Percentiles rank a stretch among this genome's conserved stretches.
Evolutionary conservation across 441 rosid species (phyloP).

Genomic region (Melastoma candidum): DNA sequence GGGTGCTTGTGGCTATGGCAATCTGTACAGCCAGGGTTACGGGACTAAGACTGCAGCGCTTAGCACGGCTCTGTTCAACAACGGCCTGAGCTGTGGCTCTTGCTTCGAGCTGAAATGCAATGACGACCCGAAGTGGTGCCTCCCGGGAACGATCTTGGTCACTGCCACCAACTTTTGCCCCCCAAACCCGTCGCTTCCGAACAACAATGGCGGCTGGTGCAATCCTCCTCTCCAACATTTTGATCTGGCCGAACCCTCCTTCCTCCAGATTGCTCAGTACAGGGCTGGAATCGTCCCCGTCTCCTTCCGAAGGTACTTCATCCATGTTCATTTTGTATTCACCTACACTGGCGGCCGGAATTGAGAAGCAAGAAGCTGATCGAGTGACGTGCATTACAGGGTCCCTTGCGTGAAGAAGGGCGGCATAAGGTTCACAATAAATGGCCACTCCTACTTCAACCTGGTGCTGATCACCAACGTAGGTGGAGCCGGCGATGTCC

Average conservation of each 20-base stretch:
- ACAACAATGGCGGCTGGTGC: slow-evolving; percentile 97
- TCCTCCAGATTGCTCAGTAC: slow-evolving; percentile 82
- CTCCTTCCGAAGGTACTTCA: slow-evolving; percentile 57
- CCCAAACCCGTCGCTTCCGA: slow-evolving; percentile 57
- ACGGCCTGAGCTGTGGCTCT: slow-evolving; percentile 83
- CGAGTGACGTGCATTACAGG: slow-evolving; percentile 23
- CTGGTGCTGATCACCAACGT: slow-evolving; percentile 54
- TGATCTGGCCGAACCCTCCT: slow-evolving; percentile 89
- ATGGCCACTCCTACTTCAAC: slow-evolving; percentile 76
- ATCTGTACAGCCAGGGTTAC: slow-evolving; percentile 84
- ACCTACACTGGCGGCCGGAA: no score
- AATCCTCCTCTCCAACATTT: slow-evolving; percentile 93
- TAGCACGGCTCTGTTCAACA: slow-evolving; percentile 87
- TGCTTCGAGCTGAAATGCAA: slow-evolving; percentile 86
- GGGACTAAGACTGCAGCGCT: slow-evolving; percentile 93
- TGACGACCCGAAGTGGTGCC: slow-evolving; percentile 79
- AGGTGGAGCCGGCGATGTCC: slow-evolving; percentile 59
- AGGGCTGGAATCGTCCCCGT: slow-evolving; percentile 85
- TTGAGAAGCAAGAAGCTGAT: no score
- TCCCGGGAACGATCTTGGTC: slow-evolving; percentile 56
- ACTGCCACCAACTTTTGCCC: slow-evolving; percentile 97
- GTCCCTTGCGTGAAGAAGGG: slow-evolving; percentile 59
- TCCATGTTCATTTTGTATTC: no score
- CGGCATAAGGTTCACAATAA: slow-evolving; percentile 55
- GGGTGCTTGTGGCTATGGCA: slow-evolving; percentile 96